A percentile compares a stretch with the other conserved stretches of the same genome.
phyloP scores from a whole-genome alignment of 371 early-diverging fungal species.

The Dichotomocladium elegans region DNA sequence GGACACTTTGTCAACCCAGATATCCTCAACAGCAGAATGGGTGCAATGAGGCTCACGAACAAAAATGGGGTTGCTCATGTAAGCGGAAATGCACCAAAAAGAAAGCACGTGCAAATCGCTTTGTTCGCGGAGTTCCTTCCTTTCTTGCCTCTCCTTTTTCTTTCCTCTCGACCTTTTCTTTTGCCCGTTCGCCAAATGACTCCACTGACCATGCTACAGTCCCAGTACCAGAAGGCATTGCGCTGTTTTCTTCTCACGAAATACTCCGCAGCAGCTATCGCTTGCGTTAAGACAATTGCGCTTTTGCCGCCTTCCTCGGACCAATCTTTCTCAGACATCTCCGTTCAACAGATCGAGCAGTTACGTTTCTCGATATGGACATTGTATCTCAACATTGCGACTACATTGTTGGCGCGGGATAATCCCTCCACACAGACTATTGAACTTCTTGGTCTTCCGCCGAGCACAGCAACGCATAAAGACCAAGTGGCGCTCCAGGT shows the following conservation, averaged over 20 bases:
- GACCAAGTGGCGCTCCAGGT: constrained; percentile 18
- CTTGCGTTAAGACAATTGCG: constrained; percentile 9
- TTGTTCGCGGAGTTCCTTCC: no score
- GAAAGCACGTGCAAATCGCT: no score
- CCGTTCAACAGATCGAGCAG: not conserved
- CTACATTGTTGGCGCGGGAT: constrained; percentile 16
- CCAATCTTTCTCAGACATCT: not conserved
- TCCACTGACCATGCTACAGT: not conserved
- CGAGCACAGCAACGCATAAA: not conserved
- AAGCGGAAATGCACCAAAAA: no score
- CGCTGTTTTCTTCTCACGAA: constrained; percentile 13
- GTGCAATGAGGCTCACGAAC: no score
- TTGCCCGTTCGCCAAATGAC: no score
- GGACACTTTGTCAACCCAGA: no score
- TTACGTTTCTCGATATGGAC: constrained; percentile 16
- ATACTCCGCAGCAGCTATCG: constrained; percentile 13
- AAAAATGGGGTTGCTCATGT: no score
- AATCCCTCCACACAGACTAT: constrained; percentile 3
- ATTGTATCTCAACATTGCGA: constrained; percentile 34
- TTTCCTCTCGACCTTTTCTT: not conserved
- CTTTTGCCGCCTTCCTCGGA: not conserved
- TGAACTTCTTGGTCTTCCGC: constrained; percentile 11
- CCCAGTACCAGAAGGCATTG: constrained; percentile 15
- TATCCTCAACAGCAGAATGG: no score
- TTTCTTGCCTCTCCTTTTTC: not conserved